Evolutionary conservation across 2,329 filamentous ascomycete genomes (phyloP).

Genomic region (Waltergamsia citrina): DNA sequence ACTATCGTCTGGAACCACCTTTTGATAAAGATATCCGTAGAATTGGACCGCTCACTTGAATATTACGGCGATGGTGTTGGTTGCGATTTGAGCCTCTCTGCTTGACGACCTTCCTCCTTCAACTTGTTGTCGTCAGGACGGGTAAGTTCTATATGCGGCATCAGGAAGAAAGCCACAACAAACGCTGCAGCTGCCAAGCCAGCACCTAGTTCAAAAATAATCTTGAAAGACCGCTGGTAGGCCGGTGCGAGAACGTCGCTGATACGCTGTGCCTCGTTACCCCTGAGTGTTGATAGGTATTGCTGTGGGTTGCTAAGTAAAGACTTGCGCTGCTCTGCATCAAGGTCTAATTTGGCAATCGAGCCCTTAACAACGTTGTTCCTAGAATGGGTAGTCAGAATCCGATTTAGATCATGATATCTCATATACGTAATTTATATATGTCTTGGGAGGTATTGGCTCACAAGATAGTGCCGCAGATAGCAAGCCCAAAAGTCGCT

Average conservation of each 20-base stretch:
- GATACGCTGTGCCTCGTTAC: constrained; percentile 16
- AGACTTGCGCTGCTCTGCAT: constrained; percentile 10
- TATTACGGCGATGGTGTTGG: too few species aligned
- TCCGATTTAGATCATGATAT: neutral
- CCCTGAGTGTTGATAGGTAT: constrained; percentile 17
- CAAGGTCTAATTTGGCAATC: constrained; percentile 15
- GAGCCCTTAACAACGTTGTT: constrained; percentile 25
- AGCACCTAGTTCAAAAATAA: constrained; percentile 27
- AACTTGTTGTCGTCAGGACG: constrained; percentile 24
- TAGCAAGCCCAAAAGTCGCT: constrained; percentile 25
- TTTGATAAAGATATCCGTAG: too few species aligned
- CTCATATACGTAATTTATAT: neutral
- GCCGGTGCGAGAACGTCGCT: constrained; percentile 22
- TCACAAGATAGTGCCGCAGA: constrained; percentile 27
- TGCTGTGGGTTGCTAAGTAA: constrained; percentile 22
- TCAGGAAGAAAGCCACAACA: constrained; percentile 24
- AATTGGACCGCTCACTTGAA: too few species aligned
- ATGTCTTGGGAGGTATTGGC: constrained; percentile 5
- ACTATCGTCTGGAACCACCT: too few species aligned
- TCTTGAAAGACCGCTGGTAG: constrained; percentile 23
- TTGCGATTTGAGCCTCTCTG: too few species aligned
- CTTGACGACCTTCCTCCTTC: constrained; percentile 21
- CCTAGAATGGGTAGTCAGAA: constrained; percentile 9
- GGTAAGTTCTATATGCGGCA: constrained; percentile 27
- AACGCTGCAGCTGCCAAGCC: constrained; percentile 23